phyloP scores from a whole-genome alignment of 2,329 filamentous ascomycete species.

The Metarhizium brunneum region DNA sequence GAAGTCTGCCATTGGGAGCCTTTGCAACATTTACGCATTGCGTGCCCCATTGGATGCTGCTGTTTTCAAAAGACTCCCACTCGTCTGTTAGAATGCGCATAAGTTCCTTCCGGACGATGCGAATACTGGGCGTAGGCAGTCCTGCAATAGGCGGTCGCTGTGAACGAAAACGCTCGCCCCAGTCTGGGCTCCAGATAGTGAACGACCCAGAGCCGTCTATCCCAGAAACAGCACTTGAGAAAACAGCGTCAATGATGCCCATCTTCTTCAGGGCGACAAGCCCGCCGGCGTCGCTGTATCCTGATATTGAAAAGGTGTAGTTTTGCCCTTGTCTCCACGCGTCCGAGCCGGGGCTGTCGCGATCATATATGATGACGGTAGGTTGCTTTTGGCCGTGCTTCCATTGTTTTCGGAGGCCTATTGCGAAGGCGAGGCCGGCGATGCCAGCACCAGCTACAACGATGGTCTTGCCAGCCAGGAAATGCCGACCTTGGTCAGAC shows the following conservation, averaged over 20 bases:
- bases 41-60: conserved; percentile 17
- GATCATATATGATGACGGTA: conserved; percentile 30
- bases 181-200: conserved; percentile 30
- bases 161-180: conserved; percentile 24
- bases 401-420: conserved; percentile 30
- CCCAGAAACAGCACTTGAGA: conserved; percentile 22
- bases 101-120: conserved; percentile 27
- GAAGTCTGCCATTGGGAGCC: conserved; percentile 3
- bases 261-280: conserved; percentile 28
- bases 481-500: conserved; percentile 8
- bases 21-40: conserved; percentile 14
- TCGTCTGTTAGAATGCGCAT: conserved; percentile 23
- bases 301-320: conserved; percentile 30
- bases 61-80: conserved; percentile 4
- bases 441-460: conserved; percentile 34
- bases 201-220: conserved; percentile 22
- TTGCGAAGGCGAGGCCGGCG: conserved; percentile 32
- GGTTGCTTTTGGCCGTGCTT: conserved; percentile 19
- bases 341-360: conserved; percentile 23
- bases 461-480: conserved; percentile 30
- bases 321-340: conserved; percentile 20
- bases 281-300: conserved; percentile 23
- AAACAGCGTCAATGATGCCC: conserved; percentile 24
- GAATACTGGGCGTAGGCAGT: conserved; percentile 26
- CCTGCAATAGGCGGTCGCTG: conserved; percentile 19